A percentile compares a stretch with the other conserved stretches of the same genome.
phyloP scores from a whole-genome alignment of 2,329 filamentous ascomycete genomes.

The Rutstroemia sp. region DNA sequence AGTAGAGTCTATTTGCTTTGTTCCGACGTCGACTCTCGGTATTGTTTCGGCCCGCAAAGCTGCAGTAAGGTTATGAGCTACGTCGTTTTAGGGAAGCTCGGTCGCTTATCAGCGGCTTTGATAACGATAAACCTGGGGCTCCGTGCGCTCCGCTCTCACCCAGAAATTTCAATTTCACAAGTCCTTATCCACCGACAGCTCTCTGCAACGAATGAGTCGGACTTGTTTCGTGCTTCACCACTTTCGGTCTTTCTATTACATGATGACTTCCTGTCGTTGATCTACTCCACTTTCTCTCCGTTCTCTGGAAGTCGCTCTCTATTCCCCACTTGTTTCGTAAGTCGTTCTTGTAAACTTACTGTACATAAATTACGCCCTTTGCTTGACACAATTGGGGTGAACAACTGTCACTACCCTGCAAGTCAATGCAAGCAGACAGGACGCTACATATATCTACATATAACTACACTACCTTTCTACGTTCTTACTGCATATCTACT shows the following conservation, averaged over 20 bases:
- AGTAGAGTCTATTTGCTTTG: no score
- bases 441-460: no score
- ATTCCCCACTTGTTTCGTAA: neutral
- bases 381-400: neutral
- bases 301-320: neutral
- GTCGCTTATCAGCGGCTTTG: neutral
- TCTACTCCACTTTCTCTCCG: neutral
- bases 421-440: neutral
- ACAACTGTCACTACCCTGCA: slow-evolving; percentile 3
- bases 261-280: neutral
- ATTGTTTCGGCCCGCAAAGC: no score
- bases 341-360: neutral
- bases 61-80: neutral
- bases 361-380: neutral
- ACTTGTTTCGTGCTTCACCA: neutral
- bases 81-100: neutral
- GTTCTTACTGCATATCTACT: neutral
- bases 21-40: no score
- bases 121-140: neutral
- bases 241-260: neutral
- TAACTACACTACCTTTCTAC: neutral
- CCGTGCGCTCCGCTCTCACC: no score
- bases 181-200: no score
- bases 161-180: no score
- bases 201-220: no score